These are phyloP conservation scores for Coprinellus micaceus DNA, from an alignment of 768 basidiomycete species.

Conservation along the genomic window DNA sequence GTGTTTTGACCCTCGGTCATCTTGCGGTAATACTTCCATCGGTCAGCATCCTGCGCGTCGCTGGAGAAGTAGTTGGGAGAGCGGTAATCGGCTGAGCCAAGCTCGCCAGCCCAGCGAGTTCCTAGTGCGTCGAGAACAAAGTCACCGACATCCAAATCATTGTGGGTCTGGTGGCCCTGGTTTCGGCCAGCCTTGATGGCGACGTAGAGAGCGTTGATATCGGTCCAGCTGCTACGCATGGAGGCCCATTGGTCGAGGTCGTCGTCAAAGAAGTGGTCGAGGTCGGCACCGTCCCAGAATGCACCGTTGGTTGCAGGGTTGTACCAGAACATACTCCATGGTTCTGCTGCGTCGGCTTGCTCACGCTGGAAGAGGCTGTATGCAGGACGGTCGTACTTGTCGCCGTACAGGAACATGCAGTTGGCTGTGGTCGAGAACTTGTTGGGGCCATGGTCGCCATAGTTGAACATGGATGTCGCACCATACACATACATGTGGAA, in stretches of 20 bases:
- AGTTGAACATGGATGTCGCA: constrained; percentile 79
- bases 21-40: constrained; percentile 96
- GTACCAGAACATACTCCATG: constrained; percentile 93
- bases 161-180: constrained; percentile 88
- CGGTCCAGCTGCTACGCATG: constrained; percentile 92
- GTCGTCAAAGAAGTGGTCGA: constrained; percentile 83
- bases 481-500: constrained; percentile 91
- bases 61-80: constrained; percentile 73
- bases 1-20: constrained; percentile 98
- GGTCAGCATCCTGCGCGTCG: constrained; percentile 61
- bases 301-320: constrained; percentile 77
- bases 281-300: constrained; percentile 83
- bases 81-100: constrained; percentile 82
- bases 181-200: constrained; percentile 85
- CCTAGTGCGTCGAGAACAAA: constrained; percentile 95
- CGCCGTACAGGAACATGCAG: constrained; percentile 73
- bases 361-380: constrained; percentile 92
- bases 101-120: constrained; percentile 91
- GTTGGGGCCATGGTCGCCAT: constrained; percentile 87
- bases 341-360: constrained; percentile 75
- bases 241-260: constrained; percentile 79
- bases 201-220: constrained; percentile 77
- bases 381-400: constrained; percentile 62
- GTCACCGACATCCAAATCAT: constrained; percentile 91
- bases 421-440: constrained; percentile 97